A percentile compares a stretch with the other conserved stretches of the same genome.
These are phyloP conservation scores for Hypoxylon sp. DNA, from an alignment of 2,329 filamentous ascomycete genomes.

Conservation along the genomic window DNA sequence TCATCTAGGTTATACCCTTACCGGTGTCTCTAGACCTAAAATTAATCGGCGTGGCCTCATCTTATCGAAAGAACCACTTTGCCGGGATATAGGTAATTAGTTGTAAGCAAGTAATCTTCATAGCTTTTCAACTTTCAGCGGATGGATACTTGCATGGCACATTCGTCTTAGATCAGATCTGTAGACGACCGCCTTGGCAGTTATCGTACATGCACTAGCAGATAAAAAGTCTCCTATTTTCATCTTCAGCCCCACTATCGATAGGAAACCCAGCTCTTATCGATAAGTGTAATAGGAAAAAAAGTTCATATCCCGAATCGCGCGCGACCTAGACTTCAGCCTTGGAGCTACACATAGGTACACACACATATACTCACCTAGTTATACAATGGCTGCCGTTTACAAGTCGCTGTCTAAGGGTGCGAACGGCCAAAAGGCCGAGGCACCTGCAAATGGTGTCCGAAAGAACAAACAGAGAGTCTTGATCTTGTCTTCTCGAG, in stretches of 20 bases:
- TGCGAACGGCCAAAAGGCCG: constrained; percentile 61
- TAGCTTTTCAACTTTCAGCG: constrained; percentile 9
- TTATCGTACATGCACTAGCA: constrained; percentile 1
- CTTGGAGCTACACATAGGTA: not conserved
- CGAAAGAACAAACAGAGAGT: constrained; percentile 80
- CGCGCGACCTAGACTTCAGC: constrained; percentile 13
- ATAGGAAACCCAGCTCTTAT: constrained; percentile 30
- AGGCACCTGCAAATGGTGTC: constrained; percentile 61
- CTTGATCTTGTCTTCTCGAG: constrained; percentile 90
- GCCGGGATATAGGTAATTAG: not conserved
- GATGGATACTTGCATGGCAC: constrained; percentile 4
- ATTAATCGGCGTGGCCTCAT: constrained; percentile 23
- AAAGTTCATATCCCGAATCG: constrained; percentile 33
- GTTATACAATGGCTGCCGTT: constrained; percentile 76
- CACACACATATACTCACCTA: too few species aligned
- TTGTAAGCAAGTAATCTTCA: constrained; percentile 5
- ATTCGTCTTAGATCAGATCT: constrained; percentile 22
- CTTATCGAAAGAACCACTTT: constrained; percentile 1
- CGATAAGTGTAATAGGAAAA: constrained; percentile 36
- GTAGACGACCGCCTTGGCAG: constrained; percentile 20
- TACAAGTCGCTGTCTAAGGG: constrained; percentile 79
- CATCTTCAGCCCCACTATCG: constrained; percentile 25
- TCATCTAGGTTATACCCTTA: not conserved
- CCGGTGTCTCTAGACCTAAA: constrained; percentile 9
- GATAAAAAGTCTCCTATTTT: constrained; percentile 1